Conservation (phyloP, 2,329 filamentous ascomycete genomes). For the Arthrobotrys pseudoclavata region DNA sequence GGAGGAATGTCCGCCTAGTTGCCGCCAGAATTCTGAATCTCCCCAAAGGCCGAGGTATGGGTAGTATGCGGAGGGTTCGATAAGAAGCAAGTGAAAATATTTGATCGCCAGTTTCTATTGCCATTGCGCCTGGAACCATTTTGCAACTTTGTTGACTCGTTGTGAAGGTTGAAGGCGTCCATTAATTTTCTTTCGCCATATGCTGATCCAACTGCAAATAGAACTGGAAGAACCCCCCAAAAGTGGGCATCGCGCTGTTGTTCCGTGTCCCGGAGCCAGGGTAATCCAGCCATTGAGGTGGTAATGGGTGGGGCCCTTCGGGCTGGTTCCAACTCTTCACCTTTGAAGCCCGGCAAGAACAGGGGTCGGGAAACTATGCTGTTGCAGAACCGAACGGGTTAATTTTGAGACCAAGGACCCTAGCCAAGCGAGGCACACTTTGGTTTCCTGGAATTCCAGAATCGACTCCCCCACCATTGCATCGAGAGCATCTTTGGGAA, state of each 20-base stretch:
- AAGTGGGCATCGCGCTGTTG: conserved; percentile 9
- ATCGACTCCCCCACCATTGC: conserved; percentile 50
- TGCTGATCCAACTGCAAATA: conserved; percentile 48
- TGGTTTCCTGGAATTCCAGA: conserved; percentile 59
- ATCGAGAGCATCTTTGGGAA: conserved; percentile 29
- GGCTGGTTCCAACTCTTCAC: conserved; percentile 30
- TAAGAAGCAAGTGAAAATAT: conserved; percentile 57
- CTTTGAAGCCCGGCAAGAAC: conserved; percentile 31
- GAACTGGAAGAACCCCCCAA: conserved; percentile 7
- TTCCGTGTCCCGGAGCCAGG: conserved; percentile 32
- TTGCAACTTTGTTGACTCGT: conserved; percentile 7
- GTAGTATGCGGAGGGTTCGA: conserved; percentile 55
- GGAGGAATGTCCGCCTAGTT: conserved; percentile 57
- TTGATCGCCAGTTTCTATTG: conserved; percentile 57
- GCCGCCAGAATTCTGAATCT: conserved; percentile 37
- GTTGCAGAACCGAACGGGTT: conserved; percentile 59
- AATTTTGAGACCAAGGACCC: conserved; percentile 48
- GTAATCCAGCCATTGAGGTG: conserved; percentile 20
- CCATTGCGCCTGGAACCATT: conserved; percentile 49
- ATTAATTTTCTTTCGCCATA: conserved; percentile 49
- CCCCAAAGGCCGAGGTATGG: conserved; percentile 28
- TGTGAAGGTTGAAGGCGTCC: conserved; percentile 27
- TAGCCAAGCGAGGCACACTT: conserved; percentile 57
- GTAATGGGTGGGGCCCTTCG: conserved; percentile 22
- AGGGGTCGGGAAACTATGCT: conserved; percentile 37